phyloP scores from a whole-genome alignment of 129 eudicot species.

The Flaveria linearis region DNA sequence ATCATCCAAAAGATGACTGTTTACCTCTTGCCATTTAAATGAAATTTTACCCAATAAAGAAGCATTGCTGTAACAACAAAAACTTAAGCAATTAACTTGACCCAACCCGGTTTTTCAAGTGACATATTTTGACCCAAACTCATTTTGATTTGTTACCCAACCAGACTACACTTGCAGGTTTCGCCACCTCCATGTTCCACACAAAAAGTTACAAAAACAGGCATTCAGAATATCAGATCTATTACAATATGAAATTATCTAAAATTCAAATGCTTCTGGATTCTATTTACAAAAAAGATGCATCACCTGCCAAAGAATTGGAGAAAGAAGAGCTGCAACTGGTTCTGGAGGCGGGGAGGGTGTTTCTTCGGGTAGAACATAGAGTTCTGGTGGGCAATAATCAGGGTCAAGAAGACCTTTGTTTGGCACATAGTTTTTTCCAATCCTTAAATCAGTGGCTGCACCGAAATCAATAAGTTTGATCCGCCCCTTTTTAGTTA shows the following conservation, averaged over 20 bases:
- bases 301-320: constrained; percentile 85
- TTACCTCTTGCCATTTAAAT: not conserved
- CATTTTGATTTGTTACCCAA: constrained; percentile 17
- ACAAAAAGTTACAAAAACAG: not conserved
- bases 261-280: not conserved
- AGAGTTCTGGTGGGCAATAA: constrained; percentile 17
- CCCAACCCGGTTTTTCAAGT: not conserved
- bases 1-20: not conserved
- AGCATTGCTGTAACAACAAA: not conserved
- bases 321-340: constrained; percentile 89
- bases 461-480: constrained; percentile 98
- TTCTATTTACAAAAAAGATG: not conserved
- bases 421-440: constrained; percentile 85
- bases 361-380: constrained; percentile 59
- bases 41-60: not conserved
- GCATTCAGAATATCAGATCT: not conserved
- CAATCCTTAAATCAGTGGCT: constrained; percentile 91
- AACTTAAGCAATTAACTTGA: not conserved
- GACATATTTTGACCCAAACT: not conserved
- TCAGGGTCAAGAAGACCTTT: constrained; percentile 35
- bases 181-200: constrained; percentile 1
- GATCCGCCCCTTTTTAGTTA: constrained; percentile 89
- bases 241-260: not conserved
- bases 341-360: constrained; percentile 98
- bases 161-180: not conserved